Evolutionary conservation across 768 basidiomycete genomes (phyloP).

Genomic region (Lactarius sanguifluus): DNA sequence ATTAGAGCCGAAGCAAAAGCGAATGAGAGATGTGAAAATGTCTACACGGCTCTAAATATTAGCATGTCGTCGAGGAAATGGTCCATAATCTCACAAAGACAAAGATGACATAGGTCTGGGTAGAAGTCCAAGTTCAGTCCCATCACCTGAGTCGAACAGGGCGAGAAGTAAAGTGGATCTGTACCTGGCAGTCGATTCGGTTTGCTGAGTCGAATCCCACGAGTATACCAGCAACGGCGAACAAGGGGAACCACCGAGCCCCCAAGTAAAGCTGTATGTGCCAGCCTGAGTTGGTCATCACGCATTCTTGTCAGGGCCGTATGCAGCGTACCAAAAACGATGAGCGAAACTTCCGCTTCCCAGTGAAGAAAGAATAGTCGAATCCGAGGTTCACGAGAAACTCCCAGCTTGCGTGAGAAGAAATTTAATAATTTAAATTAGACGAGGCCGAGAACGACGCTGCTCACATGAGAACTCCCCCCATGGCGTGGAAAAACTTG

Average conservation of each 20-base stretch:
- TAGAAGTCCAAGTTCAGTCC: not conserved
- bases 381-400: not conserved
- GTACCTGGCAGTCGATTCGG: not conserved
- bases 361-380: not conserved
- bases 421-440: not conserved
- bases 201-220: not conserved
- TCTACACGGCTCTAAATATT: not conserved
- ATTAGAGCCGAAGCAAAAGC: slow-evolving; percentile 18
- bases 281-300: not conserved
- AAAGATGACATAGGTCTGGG: not conserved
- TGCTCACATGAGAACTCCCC: slow-evolving; percentile 20
- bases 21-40: slow-evolving; percentile 4
- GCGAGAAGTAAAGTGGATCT: not conserved
- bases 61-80: not conserved
- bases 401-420: not conserved
- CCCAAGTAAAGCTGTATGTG: not conserved
- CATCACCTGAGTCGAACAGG: not conserved
- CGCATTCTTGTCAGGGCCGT: not conserved
- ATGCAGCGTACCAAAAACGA: not conserved
- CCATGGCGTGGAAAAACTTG: slow-evolving; percentile 11
- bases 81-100: not conserved
- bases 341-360: not conserved
- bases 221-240: not conserved
- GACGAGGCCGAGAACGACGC: not conserved
- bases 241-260: not conserved